A percentile compares a stretch with the other conserved stretches of the same genome.
Evolutionary conservation across 2,329 filamentous ascomycete genomes (phyloP).

Genomic region (Xylariaceae sp.): DNA sequence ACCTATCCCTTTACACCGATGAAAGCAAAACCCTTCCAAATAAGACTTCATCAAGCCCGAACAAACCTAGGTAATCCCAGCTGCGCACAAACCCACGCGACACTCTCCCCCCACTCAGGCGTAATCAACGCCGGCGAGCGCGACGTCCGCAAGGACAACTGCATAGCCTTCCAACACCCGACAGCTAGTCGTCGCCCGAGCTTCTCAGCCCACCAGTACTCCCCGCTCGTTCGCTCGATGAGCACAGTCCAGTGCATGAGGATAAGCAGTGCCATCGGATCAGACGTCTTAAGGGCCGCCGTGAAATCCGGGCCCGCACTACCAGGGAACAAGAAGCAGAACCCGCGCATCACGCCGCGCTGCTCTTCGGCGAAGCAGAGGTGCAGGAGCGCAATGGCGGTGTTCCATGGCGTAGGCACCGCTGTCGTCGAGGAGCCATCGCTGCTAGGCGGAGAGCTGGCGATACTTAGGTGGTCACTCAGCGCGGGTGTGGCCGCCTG

Average conservation of each 20-base stretch:
- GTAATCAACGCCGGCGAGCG: constrained; percentile 13
- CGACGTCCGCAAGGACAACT: constrained; percentile 1
- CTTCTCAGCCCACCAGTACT: constrained; percentile 25
- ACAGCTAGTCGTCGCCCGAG: constrained; percentile 22
- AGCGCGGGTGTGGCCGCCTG: constrained; percentile 5
- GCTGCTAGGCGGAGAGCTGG: constrained; percentile 5
- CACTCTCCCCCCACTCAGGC: constrained; percentile 25
- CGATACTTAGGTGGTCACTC: constrained; percentile 11
- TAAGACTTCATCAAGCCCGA: background rate
- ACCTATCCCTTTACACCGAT: too few relatives aligned
- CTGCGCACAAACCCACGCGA: constrained; percentile 26
- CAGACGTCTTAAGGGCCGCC: constrained; percentile 26
- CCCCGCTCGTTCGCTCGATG: constrained; percentile 23
- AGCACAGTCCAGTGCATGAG: constrained; percentile 36
- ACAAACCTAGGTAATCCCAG: constrained; percentile 17
- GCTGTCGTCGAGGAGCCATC: constrained; percentile 1
- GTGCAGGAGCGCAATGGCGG: constrained; percentile 26
- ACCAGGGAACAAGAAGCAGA: constrained; percentile 30
- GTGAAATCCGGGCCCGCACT: constrained; percentile 31
- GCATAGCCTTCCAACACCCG: constrained; percentile 27
- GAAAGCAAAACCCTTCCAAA: too few relatives aligned
- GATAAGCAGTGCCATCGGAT: constrained; percentile 35
- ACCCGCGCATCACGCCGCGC: constrained; percentile 29
- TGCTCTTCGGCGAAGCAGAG: constrained; percentile 34
- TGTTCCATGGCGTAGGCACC: constrained; percentile 13